Conservation (phyloP, 139 green algal species). For the Chlamydomonas sp. region DNA sequence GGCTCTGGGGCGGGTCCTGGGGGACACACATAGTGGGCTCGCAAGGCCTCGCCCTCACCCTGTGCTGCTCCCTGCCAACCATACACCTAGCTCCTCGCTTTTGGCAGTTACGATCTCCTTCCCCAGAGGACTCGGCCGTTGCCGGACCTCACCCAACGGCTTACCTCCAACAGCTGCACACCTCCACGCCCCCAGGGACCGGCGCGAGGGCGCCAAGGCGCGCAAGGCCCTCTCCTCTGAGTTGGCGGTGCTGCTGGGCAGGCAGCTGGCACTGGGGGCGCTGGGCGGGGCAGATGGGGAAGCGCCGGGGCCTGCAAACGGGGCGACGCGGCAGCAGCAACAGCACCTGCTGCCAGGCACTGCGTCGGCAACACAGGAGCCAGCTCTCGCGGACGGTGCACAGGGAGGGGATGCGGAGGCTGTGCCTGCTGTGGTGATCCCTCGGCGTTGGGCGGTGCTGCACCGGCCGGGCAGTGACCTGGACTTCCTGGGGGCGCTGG, state of each 20-base stretch:
- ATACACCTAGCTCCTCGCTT: no score
- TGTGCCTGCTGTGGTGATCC: neutral
- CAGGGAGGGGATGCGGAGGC: neutral
- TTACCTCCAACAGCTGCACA: neutral
- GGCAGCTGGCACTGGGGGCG: neutral
- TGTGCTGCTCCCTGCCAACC: no score
- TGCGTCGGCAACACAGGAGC: neutral
- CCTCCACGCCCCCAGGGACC: constrained; percentile 5
- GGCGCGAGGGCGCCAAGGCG: constrained; percentile 21
- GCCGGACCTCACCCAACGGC: no score
- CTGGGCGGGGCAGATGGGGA: no score
- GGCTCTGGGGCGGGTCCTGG: no score
- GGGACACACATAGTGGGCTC: no score
- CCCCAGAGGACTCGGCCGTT: no score
- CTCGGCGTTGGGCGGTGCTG: neutral
- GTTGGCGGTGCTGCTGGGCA: constrained; percentile 8
- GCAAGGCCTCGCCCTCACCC: no score
- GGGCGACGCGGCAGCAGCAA: no score
- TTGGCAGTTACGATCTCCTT: no score
- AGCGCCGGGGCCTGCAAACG: no score
- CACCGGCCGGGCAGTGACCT: constrained; percentile 16
- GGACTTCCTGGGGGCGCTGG: constrained; percentile 9
- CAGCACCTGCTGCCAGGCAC: neutral
- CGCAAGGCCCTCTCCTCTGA: constrained; percentile 24
- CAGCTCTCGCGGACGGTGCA: neutral